Conservation (phyloP, 805 yeast species). For the Yamadazyma olivae region DNA sequence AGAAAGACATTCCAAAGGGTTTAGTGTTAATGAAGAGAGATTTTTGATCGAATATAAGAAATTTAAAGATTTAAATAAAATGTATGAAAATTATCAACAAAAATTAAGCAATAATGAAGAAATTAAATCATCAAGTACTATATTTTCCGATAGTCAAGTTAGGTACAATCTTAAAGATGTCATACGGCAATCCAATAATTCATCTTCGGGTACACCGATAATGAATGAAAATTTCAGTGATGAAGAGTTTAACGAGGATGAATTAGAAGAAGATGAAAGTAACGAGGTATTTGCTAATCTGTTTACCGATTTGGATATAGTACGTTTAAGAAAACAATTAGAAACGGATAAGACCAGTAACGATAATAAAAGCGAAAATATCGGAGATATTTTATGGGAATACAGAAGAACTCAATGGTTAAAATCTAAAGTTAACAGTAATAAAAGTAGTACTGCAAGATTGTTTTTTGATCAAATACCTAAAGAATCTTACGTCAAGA, state of each 20-base stretch:
- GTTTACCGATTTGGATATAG: constrained; percentile 25
- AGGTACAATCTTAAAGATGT: constrained; percentile 17
- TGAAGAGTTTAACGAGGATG: constrained; percentile 10
- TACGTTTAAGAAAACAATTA: constrained; percentile 25
- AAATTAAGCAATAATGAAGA: constrained; percentile 8
- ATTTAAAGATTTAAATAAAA: constrained; percentile 29
- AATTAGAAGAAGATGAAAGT: constrained; percentile 4
- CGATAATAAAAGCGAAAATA: constrained; percentile 13
- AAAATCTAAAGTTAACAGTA: neutral
- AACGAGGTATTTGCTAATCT: constrained; percentile 3
- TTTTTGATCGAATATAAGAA: constrained; percentile 32
- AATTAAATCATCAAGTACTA: constrained; percentile 12
- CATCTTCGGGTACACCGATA: constrained; percentile 4
- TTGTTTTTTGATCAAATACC: constrained; percentile 35
- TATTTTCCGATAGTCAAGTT: constrained; percentile 7
- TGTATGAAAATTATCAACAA: constrained; percentile 21
- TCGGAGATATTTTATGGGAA: constrained; percentile 68
- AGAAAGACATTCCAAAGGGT: constrained; percentile 20
- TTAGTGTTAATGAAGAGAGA: constrained; percentile 25
- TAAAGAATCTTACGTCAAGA: constrained; percentile 50
- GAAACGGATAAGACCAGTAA: constrained; percentile 13
- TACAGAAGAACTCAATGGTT: constrained; percentile 69
- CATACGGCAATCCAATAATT: constrained; percentile 18
- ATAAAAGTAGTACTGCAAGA: neutral
- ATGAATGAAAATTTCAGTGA: constrained; percentile 10